Evolutionary conservation across 2,329 filamentous ascomycete species (phyloP).

Genomic region (Pestalotiopsis sp.): DNA sequence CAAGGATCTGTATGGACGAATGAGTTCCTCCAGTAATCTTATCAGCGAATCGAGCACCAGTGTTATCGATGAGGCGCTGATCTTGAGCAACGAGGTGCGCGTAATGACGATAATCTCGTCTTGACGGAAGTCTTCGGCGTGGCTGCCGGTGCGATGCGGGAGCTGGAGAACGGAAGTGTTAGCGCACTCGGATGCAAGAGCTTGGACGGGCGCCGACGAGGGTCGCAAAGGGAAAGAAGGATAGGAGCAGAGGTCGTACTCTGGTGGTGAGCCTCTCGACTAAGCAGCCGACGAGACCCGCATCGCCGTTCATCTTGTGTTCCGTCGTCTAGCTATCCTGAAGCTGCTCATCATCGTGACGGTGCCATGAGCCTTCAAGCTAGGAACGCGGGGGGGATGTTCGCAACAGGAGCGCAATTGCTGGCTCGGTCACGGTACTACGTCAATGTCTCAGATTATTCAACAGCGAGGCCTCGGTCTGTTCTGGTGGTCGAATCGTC

Average conservation of each 20-base stretch:
- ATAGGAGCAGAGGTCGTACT: constrained; percentile 41
- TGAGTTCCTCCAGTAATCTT: constrained; percentile 60
- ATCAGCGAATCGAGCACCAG: constrained; percentile 61
- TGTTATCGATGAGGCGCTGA: constrained; percentile 57
- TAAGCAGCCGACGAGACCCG: constrained; percentile 62
- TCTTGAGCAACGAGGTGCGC: constrained; percentile 62
- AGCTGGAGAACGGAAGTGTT: constrained; percentile 45
- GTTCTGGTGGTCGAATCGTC: background rate
- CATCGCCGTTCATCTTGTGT: constrained; percentile 60
- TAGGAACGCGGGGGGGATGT: background rate
- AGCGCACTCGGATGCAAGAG: background rate
- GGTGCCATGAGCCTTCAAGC: constrained; percentile 28
- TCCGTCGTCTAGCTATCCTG: constrained; percentile 33
- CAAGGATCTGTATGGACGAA: constrained; percentile 54
- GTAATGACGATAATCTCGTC: constrained; percentile 66
- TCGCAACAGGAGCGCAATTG: background rate
- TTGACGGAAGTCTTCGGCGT: constrained; percentile 57
- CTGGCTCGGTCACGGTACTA: background rate
- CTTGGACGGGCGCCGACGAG: background rate
- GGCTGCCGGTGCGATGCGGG: constrained; percentile 64
- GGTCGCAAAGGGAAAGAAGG: constrained; percentile 16
- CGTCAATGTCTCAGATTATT: background rate
- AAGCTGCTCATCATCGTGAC: constrained; percentile 35
- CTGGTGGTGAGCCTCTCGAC: constrained; percentile 65
- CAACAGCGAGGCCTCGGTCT: background rate